A percentile compares a stretch with the other conserved stretches of the same genome.
These are phyloP conservation scores for Rosa persica DNA, from an alignment of 306 rosid species.

Conservation along the genomic window DNA sequence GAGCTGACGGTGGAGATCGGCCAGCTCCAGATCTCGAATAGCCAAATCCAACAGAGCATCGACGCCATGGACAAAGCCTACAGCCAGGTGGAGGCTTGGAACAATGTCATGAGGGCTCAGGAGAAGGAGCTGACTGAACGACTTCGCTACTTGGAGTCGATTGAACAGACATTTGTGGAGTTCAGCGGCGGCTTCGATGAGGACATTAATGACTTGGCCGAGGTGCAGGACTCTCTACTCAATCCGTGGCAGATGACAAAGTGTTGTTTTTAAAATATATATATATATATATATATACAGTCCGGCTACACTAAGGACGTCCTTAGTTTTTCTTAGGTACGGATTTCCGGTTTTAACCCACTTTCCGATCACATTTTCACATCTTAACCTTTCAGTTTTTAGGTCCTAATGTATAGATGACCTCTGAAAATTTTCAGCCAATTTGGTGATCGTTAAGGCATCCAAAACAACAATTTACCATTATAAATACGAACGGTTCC, in stretches of 20 bases:
- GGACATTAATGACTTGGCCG: conserved; percentile 50
- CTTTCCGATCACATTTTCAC: too few species aligned
- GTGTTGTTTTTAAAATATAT: too few species aligned
- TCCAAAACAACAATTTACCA: too few species aligned
- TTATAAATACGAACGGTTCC: too few species aligned
- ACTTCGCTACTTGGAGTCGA: conserved; percentile 63
- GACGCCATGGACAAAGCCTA: conserved; percentile 53
- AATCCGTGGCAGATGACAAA: conserved; percentile 75
- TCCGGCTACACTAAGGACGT: too few species aligned
- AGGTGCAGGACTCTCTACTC: conserved; percentile 73
- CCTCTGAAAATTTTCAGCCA: too few species aligned
- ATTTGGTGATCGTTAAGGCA: too few species aligned
- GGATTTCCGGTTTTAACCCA: too few species aligned
- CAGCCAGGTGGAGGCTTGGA: conserved; percentile 49
- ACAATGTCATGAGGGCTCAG: conserved; percentile 65
- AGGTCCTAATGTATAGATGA: too few species aligned
- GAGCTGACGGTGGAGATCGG: conserved; percentile 57
- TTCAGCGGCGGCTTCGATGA: conserved; percentile 44
- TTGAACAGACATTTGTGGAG: conserved; percentile 70
- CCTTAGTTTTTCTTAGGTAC: too few species aligned
- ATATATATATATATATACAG: too few species aligned
- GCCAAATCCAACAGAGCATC: conserved; percentile 44
- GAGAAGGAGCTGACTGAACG: conserved; percentile 67
- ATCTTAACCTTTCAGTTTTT: too few species aligned
- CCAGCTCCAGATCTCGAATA: conserved; percentile 47